Evolutionary conservation across 495 filamentous ascomycete species (phyloP).

Genomic region (Recurvomyces mirabilis): DNA sequence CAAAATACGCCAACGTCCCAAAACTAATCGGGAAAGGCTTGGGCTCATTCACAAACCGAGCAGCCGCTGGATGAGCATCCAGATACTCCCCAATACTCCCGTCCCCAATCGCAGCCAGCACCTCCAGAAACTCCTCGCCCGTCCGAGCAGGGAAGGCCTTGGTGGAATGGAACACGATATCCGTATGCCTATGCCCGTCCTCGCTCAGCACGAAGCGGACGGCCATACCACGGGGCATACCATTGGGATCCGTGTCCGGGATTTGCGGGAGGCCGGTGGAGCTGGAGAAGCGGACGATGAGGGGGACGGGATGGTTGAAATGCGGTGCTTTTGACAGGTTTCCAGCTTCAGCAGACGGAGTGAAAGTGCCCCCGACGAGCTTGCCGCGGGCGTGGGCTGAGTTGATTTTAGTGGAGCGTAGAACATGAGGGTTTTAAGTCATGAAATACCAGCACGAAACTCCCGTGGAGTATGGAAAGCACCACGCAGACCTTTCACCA

Average conservation of each 20-base stretch:
- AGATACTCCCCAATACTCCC: conserved; percentile 33
- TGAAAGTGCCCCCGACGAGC: conserved; percentile 41
- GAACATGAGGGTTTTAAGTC: conserved; percentile 13
- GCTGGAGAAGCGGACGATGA: conserved; percentile 42
- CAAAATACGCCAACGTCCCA: conserved; percentile 35
- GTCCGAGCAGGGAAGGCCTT: conserved; percentile 39
- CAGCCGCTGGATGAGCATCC: conserved; percentile 33
- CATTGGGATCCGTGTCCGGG: conserved; percentile 42
- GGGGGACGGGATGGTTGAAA: conserved; percentile 37
- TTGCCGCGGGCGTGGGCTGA: conserved; percentile 43
- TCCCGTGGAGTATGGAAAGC: no score
- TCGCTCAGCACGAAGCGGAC: conserved; percentile 6
- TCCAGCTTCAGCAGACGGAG: conserved; percentile 33
- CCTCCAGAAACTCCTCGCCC: conserved; percentile 38
- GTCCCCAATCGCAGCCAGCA: conserved; percentile 27
- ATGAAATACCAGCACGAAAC: conserved; percentile 36
- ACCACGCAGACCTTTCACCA: conserved; percentile 25
- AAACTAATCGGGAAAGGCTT: conserved; percentile 41
- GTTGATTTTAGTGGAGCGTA: neutral
- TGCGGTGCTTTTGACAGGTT: conserved; percentile 39
- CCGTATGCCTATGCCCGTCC: conserved; percentile 40
- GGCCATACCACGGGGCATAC: conserved; percentile 19
- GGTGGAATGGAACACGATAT: conserved; percentile 43
- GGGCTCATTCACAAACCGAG: conserved; percentile 35
- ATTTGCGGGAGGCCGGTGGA: conserved; percentile 42